These are phyloP conservation scores for Ustilago vetiveriae DNA, from an alignment of 1,284 basidiomycete species.

Conservation along the genomic window DNA sequence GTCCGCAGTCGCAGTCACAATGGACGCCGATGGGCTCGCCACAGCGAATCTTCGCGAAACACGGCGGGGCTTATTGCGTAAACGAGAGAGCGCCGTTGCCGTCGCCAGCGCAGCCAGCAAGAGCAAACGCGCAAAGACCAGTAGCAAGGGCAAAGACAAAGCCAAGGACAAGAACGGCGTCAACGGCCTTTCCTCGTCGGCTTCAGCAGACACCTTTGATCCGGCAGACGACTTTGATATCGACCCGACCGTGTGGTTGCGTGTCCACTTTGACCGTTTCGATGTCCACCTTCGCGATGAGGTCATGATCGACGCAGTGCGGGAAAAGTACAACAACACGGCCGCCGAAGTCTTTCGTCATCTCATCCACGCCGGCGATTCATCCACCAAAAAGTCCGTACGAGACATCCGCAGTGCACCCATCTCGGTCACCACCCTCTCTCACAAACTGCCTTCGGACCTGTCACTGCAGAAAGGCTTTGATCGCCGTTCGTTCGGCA, in stretches of 20 bases:
- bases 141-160: conserved; percentile 28
- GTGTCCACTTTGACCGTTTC: conserved; percentile 88
- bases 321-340: conserved; percentile 58
- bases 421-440: conserved; percentile 59
- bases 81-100: conserved; percentile 35
- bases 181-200: conserved; percentile 12
- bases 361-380: conserved; percentile 58
- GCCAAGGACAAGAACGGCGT: conserved; percentile 28
- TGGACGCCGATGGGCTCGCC: conserved; percentile 32
- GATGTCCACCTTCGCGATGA: conserved; percentile 87
- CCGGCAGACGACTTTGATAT: conserved; percentile 48
- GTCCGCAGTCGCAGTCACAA: conserved; percentile 10
- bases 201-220: conserved; percentile 24
- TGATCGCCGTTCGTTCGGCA: conserved; percentile 48
- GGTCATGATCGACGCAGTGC: conserved; percentile 55
- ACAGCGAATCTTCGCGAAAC: conserved; percentile 25
- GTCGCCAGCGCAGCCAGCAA: conserved; percentile 33
- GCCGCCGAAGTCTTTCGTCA: conserved; percentile 61
- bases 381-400: conserved; percentile 71
- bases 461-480: conserved; percentile 71
- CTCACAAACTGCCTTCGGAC: conserved; percentile 67
- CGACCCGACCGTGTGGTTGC: conserved; percentile 74
- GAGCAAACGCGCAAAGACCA: conserved; percentile 36
- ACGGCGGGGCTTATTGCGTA: conserved; percentile 52
- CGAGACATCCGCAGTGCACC: conserved; percentile 39